phyloP scores from a whole-genome alignment of 2,329 filamentous ascomycete species.

The Metarhizium album region DNA sequence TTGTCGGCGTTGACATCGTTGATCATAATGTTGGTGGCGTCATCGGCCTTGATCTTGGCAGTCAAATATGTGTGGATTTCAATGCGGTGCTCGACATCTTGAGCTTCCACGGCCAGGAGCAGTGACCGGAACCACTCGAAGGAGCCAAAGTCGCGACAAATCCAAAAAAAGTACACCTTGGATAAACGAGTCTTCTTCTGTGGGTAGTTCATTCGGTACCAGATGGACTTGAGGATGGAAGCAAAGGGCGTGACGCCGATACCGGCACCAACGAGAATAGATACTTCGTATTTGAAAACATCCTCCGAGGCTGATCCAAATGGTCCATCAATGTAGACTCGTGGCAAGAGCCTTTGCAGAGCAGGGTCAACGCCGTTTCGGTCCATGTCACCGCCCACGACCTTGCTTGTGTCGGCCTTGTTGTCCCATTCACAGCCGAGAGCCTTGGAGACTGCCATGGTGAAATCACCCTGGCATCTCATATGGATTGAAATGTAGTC shows the following conservation, averaged over 20 bases:
- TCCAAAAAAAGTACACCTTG: slow-evolving; percentile 92
- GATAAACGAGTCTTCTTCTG: slow-evolving; percentile 67
- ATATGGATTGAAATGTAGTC: slow-evolving; percentile 85
- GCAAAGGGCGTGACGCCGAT: slow-evolving; percentile 83
- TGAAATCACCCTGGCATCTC: slow-evolving; percentile 75
- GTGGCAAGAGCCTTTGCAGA: slow-evolving; percentile 62
- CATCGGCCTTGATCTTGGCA: slow-evolving; percentile 75
- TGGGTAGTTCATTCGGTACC: slow-evolving; percentile 86
- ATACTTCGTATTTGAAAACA: slow-evolving; percentile 79
- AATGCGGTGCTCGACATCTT: slow-evolving; percentile 74
- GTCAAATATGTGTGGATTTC: slow-evolving; percentile 87
- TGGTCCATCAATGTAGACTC: slow-evolving; percentile 74
- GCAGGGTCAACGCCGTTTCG: slow-evolving; percentile 53
- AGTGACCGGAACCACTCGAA: slow-evolving; percentile 87
- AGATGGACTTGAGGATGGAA: slow-evolving; percentile 81
- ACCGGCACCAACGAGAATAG: slow-evolving; percentile 69
- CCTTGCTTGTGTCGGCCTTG: slow-evolving; percentile 44
- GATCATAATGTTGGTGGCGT: slow-evolving; percentile 88
- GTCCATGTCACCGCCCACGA: slow-evolving; percentile 56
- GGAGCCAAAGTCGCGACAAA: slow-evolving; percentile 76
- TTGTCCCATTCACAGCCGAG: slow-evolving; percentile 66
- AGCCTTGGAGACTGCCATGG: slow-evolving; percentile 54
- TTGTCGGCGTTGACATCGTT: slow-evolving; percentile 78
- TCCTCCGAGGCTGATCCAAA: slow-evolving; percentile 82
- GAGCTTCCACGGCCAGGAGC: slow-evolving; percentile 73